Evolutionary conservation across 371 early-diverging fungal genomes (phyloP).

Genomic region (Mortierella sp.): DNA sequence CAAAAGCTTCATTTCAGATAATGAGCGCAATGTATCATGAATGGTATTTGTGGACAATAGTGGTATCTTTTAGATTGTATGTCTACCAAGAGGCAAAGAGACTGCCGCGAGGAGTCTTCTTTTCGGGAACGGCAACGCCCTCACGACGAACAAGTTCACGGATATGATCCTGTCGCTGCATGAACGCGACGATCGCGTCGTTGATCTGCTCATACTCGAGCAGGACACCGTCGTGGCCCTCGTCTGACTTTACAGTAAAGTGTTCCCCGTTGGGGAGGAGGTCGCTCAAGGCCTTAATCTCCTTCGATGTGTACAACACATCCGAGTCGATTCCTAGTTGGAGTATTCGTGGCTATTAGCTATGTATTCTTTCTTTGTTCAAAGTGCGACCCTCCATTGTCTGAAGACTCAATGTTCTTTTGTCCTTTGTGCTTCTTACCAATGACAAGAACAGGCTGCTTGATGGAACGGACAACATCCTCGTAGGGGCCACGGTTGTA

Average conservation of each 20-base stretch:
- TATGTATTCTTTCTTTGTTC: background rate
- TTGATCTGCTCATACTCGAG: constrained; percentile 95
- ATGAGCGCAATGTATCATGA: no score
- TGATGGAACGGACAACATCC: constrained; percentile 65
- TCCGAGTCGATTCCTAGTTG: constrained; percentile 85
- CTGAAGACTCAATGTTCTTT: background rate
- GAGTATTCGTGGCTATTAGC: background rate
- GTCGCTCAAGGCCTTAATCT: constrained; percentile 84
- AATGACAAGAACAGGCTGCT: constrained; percentile 90
- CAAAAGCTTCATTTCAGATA: no score
- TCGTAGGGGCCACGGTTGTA: constrained; percentile 72
- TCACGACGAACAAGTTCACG: constrained; percentile 21
- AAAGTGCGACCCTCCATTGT: background rate
- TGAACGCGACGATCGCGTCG: constrained; percentile 73
- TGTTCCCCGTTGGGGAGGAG: constrained; percentile 86
- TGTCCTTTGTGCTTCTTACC: constrained; percentile 62
- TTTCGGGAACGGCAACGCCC: constrained; percentile 9
- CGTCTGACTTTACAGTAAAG: constrained; percentile 86
- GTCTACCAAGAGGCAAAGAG: constrained; percentile 42
- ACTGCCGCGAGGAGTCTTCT: constrained; percentile 20
- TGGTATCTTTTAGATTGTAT: background rate
- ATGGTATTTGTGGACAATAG: no score
- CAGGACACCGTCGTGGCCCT: constrained; percentile 97
- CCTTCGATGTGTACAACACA: constrained; percentile 85
- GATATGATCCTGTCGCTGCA: constrained; percentile 53